Base-by-base conservation (phyloP, 768 basidiomycete genomes). In the Termitomyces sp. region DNA sequence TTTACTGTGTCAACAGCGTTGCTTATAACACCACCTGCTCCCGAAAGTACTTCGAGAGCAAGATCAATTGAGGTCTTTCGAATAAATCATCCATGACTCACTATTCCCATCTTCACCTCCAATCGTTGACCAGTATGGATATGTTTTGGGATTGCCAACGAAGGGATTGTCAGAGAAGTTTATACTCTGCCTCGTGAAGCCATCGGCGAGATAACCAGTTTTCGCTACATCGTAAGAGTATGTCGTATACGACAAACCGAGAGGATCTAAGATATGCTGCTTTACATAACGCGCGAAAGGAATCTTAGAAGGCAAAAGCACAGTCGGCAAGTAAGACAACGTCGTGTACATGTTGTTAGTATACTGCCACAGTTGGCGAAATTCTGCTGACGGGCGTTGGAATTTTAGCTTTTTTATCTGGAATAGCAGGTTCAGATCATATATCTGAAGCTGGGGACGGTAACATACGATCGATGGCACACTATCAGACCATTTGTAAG, bases 241-340 rank as follows among this genome's bases (percentile, higher is more conserved):
- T 1, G 72, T 74, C 3, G 72, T 69, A 11, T 67, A 65, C 1
- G 57, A 63, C 60, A 74, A 55, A 1, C 69, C 68, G 0, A 73
- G 65, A 12, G 66, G 67, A 6, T 67, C 66, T 11, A 74, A 65
- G 22, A 74, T 71, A 44, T 70, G 63, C 24, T 71, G 60, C 46
- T 69, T 66, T 45, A 73, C 72, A 64, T 70, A 74, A n/a, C 63
- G 63, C 11, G 68, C 65, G 46, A 71, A 66, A 6, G 68, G 61
- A 1, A 63, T 62, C 39, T 67, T 67, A 13, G 67, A 68, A 3
- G 68, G 67, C 9, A 68, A 61, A 33, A 72, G 62, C 1, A 56
- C 57, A 1, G 70, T 66, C 0, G 69, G 72, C 20, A 75, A 57
- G 52, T 68, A 69, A 0, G 72, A 70, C 15, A 74, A 52, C 3